Percentiles rank a stretch among this genome's conserved stretches.
phyloP scores from a whole-genome alignment of 805 yeast genomes.

The Candida broadrunensis region DNA sequence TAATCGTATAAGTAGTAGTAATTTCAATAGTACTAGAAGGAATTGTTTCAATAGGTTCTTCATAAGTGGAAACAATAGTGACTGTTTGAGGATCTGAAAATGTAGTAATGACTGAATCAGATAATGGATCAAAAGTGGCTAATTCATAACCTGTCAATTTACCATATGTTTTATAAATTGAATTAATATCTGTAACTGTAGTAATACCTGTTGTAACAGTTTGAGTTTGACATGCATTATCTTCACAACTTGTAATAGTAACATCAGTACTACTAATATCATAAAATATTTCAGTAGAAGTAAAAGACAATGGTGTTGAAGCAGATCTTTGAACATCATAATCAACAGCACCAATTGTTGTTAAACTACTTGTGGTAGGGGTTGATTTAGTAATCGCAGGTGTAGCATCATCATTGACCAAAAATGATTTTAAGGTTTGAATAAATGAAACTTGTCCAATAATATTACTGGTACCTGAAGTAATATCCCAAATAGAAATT shows the following conservation, averaged over 20 bases:
- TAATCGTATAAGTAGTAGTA: not conserved
- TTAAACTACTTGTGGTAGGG: slow-evolving; percentile 1
- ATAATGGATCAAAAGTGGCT: not conserved
- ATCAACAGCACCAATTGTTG: not conserved
- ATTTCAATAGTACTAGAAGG: not conserved
- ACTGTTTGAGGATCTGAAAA: too few species aligned
- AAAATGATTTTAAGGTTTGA: not conserved
- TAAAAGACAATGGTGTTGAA: not conserved
- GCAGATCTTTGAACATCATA: not conserved
- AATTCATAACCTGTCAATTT: slow-evolving; percentile 7
- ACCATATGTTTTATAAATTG: slow-evolving; percentile 22
- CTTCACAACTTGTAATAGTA: slow-evolving; percentile 26
- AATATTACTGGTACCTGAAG: slow-evolving; percentile 19
- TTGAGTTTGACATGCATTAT: slow-evolving; percentile 19
- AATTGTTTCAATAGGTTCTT: not conserved
- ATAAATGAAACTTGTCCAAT: not conserved
- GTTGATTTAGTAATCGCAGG: not conserved
- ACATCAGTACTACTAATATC: slow-evolving; percentile 18
- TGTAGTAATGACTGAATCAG: too few species aligned
- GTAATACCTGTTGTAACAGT: slow-evolving; percentile 23
- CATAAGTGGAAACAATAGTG: not conserved
- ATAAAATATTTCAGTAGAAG: slow-evolving; percentile 8
- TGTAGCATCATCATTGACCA: not conserved
- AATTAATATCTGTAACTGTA: slow-evolving; percentile 14
- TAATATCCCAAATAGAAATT: slow-evolving; percentile 35